Evolutionary conservation across 345 rosid genomes (phyloP).

Genomic region (Camelina laxa): DNA sequence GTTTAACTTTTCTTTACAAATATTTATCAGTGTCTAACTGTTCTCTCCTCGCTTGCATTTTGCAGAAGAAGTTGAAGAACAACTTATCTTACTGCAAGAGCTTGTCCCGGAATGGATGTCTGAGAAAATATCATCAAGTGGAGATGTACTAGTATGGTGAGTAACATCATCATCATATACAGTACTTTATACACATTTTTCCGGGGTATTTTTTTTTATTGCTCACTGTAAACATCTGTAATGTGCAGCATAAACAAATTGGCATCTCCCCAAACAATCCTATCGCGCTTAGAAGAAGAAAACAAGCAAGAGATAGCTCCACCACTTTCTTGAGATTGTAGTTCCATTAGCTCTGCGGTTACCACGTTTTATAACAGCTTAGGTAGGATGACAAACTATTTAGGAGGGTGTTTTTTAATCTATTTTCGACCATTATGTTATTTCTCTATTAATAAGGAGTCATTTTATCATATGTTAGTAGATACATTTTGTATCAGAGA

Average conservation of each 20-base stretch:
- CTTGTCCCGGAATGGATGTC: constrained; percentile 88
- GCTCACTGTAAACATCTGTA: background rate
- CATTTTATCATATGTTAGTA: background rate
- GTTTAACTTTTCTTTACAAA: background rate
- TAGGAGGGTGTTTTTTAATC: background rate
- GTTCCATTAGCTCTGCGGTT: background rate
- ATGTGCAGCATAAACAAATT: constrained; percentile 67
- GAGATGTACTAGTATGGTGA: constrained; percentile 75
- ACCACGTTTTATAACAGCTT: background rate
- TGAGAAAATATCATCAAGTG: constrained; percentile 61
- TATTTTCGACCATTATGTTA: background rate
- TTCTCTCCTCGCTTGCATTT: background rate
- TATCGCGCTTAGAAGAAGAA: constrained; percentile 56
- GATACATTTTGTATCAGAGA: background rate
- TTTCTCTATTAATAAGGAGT: background rate
- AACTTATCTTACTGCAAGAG: constrained; percentile 65
- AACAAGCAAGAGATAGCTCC: constrained; percentile 40
- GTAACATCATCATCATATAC: constrained; percentile 10
- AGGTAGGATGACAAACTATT: background rate
- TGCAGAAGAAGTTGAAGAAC: constrained; percentile 85
- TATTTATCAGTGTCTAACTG: background rate
- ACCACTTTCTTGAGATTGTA: background rate
- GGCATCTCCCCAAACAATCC: constrained; percentile 52
- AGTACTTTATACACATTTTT: background rate
- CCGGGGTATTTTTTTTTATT: background rate